phyloP scores from a whole-genome alignment of 805 yeast species.

The Candida boleticola region DNA sequence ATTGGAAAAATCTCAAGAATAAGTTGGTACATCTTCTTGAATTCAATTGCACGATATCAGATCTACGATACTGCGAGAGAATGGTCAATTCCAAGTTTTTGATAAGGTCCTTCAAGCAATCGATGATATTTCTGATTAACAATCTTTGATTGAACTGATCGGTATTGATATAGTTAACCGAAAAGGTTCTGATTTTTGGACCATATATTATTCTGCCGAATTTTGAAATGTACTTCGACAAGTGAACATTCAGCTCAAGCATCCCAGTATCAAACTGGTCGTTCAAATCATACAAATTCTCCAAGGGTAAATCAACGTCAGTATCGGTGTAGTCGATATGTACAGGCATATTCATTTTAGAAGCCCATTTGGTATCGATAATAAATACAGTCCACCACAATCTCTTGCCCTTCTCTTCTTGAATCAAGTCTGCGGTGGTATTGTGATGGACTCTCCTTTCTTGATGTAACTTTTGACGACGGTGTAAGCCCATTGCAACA shows the following conservation, averaged over 20 bases:
- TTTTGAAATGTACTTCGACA: constrained; percentile 37
- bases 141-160: constrained; percentile 36
- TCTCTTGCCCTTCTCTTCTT: constrained; percentile 31
- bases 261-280: constrained; percentile 30
- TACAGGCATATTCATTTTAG: constrained; percentile 37
- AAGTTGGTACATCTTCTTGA: constrained; percentile 33
- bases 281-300: constrained; percentile 24
- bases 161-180: constrained; percentile 40
- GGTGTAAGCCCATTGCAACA: constrained; percentile 36
- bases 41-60: constrained; percentile 17
- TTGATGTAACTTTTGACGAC: constrained; percentile 22
- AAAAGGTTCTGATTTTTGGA: constrained; percentile 38
- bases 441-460: background rate
- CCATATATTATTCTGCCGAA: constrained; percentile 37
- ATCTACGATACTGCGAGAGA: constrained; percentile 19
- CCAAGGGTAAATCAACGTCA: constrained; percentile 40
- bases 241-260: constrained; percentile 37
- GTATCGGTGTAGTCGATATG: constrained; percentile 43
- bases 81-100: constrained; percentile 30
- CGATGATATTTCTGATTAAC: constrained; percentile 29
- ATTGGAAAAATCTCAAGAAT: constrained; percentile 34
- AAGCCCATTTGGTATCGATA: constrained; percentile 39
- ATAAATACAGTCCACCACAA: constrained; percentile 44
- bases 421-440: constrained; percentile 4
- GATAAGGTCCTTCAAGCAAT: constrained; percentile 27